Evolutionary conservation across 306 rosid genomes (phyloP).

Genomic region (Trifolium dubium): DNA sequence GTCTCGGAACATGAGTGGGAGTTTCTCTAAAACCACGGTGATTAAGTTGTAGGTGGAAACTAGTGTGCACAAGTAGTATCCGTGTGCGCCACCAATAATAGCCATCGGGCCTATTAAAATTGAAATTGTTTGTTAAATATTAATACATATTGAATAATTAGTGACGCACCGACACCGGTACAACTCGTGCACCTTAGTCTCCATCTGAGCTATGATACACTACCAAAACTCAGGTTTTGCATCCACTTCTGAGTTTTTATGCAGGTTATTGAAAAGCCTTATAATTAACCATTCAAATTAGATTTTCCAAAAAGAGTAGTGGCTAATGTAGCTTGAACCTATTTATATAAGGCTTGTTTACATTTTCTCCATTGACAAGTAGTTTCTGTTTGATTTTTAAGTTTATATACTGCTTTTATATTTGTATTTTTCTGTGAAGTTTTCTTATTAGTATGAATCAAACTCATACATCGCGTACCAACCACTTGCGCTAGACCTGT

Average conservation of each 20-base stretch:
- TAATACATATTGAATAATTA: neutral
- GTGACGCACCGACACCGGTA: neutral
- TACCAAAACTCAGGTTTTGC: slow-evolving; percentile 8
- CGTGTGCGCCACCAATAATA: neutral
- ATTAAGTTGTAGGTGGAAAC: slow-evolving; percentile 8
- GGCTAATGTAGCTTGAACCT: slow-evolving; percentile 7
- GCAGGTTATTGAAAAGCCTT: slow-evolving; percentile 10
- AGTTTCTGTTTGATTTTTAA: slow-evolving; percentile 2
- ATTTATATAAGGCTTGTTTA: neutral
- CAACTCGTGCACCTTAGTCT: slow-evolving; percentile 30
- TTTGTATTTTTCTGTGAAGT: neutral
- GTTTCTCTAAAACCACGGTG: slow-evolving; percentile 57
- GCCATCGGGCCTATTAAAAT: neutral
- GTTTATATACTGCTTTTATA: slow-evolving; percentile 21
- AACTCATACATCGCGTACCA: too few relatives aligned
- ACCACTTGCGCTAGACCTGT: too few relatives aligned
- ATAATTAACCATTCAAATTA: neutral
- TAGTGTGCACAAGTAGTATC: neutral
- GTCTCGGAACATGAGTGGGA: slow-evolving; percentile 80
- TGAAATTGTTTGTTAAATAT: neutral
- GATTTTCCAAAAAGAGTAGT: slow-evolving; percentile 24
- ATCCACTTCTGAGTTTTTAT: slow-evolving; percentile 33
- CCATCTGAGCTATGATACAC: slow-evolving; percentile 29
- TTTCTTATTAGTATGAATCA: too few relatives aligned
- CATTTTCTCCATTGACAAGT: slow-evolving; percentile 17